A percentile compares a stretch with the other conserved stretches of the same genome.
These are phyloP conservation scores for Oryza meridionalis DNA, from an alignment of 176 grass and related monocot species.

Conservation along the genomic window DNA sequence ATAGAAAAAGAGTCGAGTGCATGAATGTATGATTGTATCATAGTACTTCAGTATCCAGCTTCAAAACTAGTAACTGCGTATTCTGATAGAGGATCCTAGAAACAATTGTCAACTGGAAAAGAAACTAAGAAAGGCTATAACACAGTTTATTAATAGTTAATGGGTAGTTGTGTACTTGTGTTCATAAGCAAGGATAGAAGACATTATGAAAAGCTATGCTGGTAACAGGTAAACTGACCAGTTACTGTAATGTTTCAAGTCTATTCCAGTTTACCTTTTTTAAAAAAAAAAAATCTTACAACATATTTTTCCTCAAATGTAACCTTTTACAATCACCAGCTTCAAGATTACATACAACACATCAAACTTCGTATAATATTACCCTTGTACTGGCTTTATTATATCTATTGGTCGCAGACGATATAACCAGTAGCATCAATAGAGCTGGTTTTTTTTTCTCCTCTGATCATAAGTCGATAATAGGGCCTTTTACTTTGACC, in stretches of 20 bases:
- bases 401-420: not conserved
- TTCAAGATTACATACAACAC: not conserved
- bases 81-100: not conserved
- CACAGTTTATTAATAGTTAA: not conserved
- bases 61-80: not conserved
- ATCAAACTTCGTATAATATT: not conserved
- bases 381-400: not conserved
- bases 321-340: not conserved
- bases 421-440: not conserved
- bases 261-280: not conserved
- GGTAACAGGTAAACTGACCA: not conserved
- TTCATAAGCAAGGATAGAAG: not conserved
- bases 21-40: not conserved
- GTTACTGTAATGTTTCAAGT: not conserved
- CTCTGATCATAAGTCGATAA: not conserved
- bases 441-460: not conserved
- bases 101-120: not conserved
- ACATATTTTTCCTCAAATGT: not conserved
- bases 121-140: too few relatives aligned
- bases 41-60: not conserved
- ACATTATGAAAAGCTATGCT: not conserved
- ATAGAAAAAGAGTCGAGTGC: not conserved
- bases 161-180: not conserved
- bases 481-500: not conserved
- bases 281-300: not conserved